These are phyloP conservation scores for Fusarium floridanum DNA, from an alignment of 2,329 filamentous ascomycete genomes.

Conservation along the genomic window DNA sequence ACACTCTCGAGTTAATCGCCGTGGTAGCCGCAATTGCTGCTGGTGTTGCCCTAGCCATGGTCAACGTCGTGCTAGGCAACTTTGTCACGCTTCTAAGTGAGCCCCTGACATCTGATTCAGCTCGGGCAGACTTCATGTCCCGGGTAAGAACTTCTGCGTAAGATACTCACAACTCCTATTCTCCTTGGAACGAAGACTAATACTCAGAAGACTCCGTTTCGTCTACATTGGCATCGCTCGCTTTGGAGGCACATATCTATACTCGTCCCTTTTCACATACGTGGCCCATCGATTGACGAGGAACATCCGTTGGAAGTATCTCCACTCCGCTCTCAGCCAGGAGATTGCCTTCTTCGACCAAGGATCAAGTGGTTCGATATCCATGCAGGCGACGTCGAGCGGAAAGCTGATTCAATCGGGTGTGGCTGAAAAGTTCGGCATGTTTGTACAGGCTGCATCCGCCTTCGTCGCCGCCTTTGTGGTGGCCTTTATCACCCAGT, in stretches of 20 bases:
- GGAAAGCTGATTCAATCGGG: conserved; percentile 47
- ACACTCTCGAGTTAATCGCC: neutral
- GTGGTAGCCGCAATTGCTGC: neutral
- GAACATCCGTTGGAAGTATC: conserved; percentile 59
- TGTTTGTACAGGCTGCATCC: conserved; percentile 52
- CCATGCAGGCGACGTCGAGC: conserved; percentile 51
- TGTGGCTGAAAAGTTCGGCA: neutral
- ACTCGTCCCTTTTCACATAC: conserved; percentile 58
- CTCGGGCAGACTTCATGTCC: conserved; percentile 12
- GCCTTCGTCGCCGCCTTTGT: conserved; percentile 54
- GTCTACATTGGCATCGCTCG: conserved; percentile 68
- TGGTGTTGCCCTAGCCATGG: conserved; percentile 45
- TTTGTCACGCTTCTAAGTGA: conserved; percentile 45
- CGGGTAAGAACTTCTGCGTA: neutral
- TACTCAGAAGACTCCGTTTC: conserved; percentile 60
- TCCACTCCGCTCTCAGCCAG: conserved; percentile 61
- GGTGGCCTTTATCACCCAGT: conserved; percentile 53
- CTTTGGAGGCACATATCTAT: conserved; percentile 62
- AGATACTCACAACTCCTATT: neutral
- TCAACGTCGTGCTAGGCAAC: conserved; percentile 47
- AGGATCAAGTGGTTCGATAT: conserved; percentile 31
- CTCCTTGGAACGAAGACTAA: neutral
- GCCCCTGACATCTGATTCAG: conserved; percentile 6
- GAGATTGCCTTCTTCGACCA: conserved; percentile 55
- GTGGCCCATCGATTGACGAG: conserved; percentile 63